Conservation (phyloP, 495 filamentous ascomycete species). For the Annulohypoxylon maeteangense region DNA sequence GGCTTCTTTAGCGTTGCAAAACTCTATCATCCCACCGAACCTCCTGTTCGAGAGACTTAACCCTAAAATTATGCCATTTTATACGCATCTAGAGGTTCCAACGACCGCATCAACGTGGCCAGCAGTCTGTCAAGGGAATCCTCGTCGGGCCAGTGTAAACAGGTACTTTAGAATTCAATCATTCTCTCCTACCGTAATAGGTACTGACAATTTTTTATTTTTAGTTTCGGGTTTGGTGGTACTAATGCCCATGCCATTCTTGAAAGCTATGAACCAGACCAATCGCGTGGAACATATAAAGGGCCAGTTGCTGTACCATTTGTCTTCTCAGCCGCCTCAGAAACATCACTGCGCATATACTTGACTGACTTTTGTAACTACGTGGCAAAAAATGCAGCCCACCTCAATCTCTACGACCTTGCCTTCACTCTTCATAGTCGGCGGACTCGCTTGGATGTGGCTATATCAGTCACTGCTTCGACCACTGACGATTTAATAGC, state of each 20-base stretch:
- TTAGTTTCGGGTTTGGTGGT: neutral
- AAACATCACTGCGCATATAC: neutral
- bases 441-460: neutral
- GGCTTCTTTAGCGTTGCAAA: conserved; percentile 55
- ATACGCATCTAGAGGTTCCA: conserved; percentile 48
- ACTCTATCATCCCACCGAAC: conserved; percentile 53
- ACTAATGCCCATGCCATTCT: conserved; percentile 5
- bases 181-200: neutral
- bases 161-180: neutral
- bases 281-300: neutral
- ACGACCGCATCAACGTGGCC: conserved; percentile 26
- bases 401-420: neutral
- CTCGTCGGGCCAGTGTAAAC: neutral
- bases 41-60: conserved; percentile 59
- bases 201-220: neutral
- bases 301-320: neutral
- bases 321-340: neutral
- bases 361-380: neutral
- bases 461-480: neutral
- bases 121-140: neutral
- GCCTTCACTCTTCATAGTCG: neutral
- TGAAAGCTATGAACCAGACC: neutral
- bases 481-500: neutral
- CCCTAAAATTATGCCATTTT: conserved; percentile 43
- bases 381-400: neutral